Conservation (phyloP, 495 filamentous ascomycete species). For the Rostrohypoxylon terebratum region DNA sequence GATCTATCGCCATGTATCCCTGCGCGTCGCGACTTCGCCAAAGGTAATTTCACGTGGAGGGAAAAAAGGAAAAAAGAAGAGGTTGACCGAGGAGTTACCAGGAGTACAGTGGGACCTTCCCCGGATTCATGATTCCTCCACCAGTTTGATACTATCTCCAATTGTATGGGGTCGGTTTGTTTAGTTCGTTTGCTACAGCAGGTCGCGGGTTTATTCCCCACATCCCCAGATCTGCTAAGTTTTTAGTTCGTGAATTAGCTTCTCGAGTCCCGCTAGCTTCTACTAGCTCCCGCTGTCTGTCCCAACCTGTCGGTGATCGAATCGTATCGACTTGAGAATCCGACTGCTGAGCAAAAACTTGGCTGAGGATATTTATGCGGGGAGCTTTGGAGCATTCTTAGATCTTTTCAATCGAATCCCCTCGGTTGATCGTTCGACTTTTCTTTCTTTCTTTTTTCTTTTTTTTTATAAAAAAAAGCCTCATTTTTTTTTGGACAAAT, state of each 20-base stretch:
- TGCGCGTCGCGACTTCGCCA: not conserved
- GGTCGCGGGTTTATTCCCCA: slow-evolving; percentile 2
- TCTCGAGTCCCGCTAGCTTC: not conserved
- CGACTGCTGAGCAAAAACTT: not conserved
- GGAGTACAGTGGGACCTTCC: not conserved
- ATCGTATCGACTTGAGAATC: not conserved
- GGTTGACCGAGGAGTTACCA: not conserved
- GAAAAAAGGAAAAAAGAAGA: not conserved
- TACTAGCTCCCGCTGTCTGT: slow-evolving; percentile 5
- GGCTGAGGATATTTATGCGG: too few relatives aligned
- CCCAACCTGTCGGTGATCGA: not conserved
- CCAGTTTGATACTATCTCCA: slow-evolving; percentile 1
- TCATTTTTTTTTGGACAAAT: not conserved
- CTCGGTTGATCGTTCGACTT: not conserved
- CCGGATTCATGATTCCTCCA: slow-evolving; percentile 48
- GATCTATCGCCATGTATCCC: not conserved
- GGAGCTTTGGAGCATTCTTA: not conserved
- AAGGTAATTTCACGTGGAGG: not conserved
- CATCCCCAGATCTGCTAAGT: slow-evolving; percentile 15
- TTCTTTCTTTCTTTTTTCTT: too few relatives aligned
- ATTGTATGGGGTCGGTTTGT: too few relatives aligned
- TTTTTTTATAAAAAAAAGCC: too few relatives aligned
- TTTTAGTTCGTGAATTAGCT: slow-evolving; percentile 2
- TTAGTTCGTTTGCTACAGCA: slow-evolving; percentile 34
- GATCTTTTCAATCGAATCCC: not conserved